Evolutionary conservation across 106 monocot species (phyloP).

Genomic region (Chionographis japonica): DNA sequence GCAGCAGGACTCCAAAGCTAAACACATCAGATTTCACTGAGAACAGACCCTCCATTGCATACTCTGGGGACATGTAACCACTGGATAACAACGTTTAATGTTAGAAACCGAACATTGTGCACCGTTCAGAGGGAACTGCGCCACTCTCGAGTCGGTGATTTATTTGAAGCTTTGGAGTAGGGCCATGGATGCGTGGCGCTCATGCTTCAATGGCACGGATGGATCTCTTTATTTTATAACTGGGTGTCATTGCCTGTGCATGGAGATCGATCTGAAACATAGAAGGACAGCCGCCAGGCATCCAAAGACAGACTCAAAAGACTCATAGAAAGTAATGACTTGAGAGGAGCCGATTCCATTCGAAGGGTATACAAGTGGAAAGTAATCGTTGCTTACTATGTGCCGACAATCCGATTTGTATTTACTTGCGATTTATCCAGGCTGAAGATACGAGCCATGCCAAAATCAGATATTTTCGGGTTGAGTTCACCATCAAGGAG

Average conservation of each 20-base stretch:
- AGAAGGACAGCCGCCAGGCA: too few species aligned
- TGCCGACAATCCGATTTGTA: conserved; percentile 22
- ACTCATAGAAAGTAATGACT: background rate
- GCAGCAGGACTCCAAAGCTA: conserved; percentile 25
- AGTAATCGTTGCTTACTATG: conserved; percentile 2
- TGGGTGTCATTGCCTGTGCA: too few species aligned
- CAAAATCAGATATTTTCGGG: conserved; percentile 44
- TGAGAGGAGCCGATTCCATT: background rate
- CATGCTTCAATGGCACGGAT: too few species aligned
- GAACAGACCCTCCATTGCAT: conserved; percentile 28
- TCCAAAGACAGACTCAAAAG: background rate
- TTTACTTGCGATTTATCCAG: conserved; percentile 14
- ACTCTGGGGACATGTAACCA: conserved; percentile 40
- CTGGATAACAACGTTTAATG: background rate
- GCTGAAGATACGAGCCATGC: conserved; percentile 31
- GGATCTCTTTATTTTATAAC: too few species aligned
- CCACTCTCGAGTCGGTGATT: too few species aligned
- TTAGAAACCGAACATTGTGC: too few species aligned
- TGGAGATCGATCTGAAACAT: too few species aligned
- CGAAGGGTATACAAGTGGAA: background rate
- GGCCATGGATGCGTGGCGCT: too few species aligned
- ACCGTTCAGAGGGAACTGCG: too few species aligned
- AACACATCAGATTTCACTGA: conserved; percentile 33
- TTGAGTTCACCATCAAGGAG: conserved; percentile 28
- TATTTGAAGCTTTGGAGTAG: too few species aligned